Percentiles rank a stretch among this genome's conserved stretches.
Evolutionary conservation across 495 filamentous ascomycete species (phyloP).

Genomic region (Wilcoxina mikolae): DNA sequence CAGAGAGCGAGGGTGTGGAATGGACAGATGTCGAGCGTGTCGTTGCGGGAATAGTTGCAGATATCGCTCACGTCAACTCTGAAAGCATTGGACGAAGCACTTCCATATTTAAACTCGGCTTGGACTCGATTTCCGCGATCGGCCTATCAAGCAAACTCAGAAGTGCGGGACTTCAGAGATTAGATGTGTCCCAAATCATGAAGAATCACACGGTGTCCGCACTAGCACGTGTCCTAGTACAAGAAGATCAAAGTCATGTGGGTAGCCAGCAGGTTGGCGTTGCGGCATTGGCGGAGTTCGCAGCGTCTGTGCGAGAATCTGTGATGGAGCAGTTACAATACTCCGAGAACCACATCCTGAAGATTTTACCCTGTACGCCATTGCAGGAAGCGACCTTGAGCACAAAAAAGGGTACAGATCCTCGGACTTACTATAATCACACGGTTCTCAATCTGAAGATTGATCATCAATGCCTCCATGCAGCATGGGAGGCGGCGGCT

Average conservation of each 20-base stretch:
- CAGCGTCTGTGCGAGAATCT: conserved; percentile 26
- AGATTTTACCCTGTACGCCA: conserved; percentile 61
- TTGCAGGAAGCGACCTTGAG: conserved; percentile 70
- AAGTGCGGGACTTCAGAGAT: conserved; percentile 30
- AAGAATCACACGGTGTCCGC: conserved; percentile 43
- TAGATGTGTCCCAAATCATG: conserved; percentile 50
- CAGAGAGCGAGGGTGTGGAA: conserved; percentile 19
- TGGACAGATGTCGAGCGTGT: conserved; percentile 32
- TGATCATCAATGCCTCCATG: conserved; percentile 31
- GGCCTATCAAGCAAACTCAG: conserved; percentile 42
- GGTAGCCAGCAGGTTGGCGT: background rate
- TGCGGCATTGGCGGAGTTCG: conserved; percentile 29
- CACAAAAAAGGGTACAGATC: conserved; percentile 30
- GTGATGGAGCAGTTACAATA: conserved; percentile 29
- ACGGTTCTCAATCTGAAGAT: conserved; percentile 37
- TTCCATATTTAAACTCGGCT: conserved; percentile 49
- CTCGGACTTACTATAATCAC: conserved; percentile 41
- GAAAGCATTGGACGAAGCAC: conserved; percentile 35
- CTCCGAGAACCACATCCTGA: conserved; percentile 32
- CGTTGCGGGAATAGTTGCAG: conserved; percentile 38
- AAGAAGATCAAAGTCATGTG: background rate
- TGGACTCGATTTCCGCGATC: conserved; percentile 75
- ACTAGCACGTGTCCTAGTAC: conserved; percentile 35
- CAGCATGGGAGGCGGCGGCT: conserved; percentile 37
- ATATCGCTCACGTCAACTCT: conserved; percentile 35